A percentile compares a stretch with the other conserved stretches of the same genome.
Evolutionary conservation across 345 rosid genomes (phyloP).

Genomic region (Hibiscus tridactylites): DNA sequence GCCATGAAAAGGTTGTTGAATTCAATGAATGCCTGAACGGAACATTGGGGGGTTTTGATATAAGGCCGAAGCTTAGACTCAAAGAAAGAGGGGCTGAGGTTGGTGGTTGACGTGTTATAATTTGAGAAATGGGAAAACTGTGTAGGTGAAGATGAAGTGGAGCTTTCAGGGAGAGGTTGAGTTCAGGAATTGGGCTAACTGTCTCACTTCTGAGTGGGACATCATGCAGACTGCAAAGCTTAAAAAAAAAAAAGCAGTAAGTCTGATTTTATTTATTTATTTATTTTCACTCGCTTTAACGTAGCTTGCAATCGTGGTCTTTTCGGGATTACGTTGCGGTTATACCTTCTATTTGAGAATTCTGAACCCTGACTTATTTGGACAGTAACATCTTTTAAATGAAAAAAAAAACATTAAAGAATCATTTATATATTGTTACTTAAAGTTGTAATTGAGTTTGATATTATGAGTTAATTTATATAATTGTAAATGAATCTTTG

Average conservation of each 20-base stretch:
- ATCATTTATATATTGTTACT: too few relatives aligned
- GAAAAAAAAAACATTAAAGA: background rate
- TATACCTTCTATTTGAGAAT: background rate
- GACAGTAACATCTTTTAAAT: background rate
- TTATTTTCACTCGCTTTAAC: background rate
- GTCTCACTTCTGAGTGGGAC: slow-evolving; percentile 12
- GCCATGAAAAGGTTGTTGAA: slow-evolving; percentile 20
- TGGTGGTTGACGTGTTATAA: slow-evolving; percentile 4
- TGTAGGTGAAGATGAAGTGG: slow-evolving; percentile 36
- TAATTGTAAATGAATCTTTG: too few relatives aligned
- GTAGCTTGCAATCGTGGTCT: slow-evolving; percentile 16
- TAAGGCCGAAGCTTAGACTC: slow-evolving; percentile 26
- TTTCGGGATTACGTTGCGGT: background rate
- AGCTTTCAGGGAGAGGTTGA: slow-evolving; percentile 39
- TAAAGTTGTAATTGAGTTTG: too few relatives aligned
- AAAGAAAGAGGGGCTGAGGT: slow-evolving; percentile 33
- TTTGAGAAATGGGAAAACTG: background rate
- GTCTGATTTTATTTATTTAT: background rate
- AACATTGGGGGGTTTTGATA: slow-evolving; percentile 17
- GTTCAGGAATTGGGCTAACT: slow-evolving; percentile 19
- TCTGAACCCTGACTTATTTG: background rate
- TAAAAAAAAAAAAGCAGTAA: too few relatives aligned
- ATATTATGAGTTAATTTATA: too few relatives aligned
- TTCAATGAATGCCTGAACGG: slow-evolving; percentile 1
- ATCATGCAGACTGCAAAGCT: slow-evolving; percentile 4